Evolutionary conservation across 1,284 basidiomycete species (phyloP), one percentile per base, ranked within the genome.

Genomic region (Tranzscheliella williamsii): DNA sequence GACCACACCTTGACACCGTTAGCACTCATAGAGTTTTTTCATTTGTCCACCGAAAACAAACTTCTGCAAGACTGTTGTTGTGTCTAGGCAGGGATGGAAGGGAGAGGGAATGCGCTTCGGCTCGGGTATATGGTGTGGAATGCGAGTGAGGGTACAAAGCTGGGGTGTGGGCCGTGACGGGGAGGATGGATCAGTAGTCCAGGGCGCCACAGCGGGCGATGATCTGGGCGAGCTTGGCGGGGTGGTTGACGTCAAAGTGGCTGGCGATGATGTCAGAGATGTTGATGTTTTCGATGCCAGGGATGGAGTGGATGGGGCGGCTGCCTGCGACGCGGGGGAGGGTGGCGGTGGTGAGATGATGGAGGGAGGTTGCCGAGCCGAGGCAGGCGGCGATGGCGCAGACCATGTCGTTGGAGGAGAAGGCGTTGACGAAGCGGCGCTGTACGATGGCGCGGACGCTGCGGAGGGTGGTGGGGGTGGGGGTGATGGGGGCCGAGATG

Each of bases 371-470:
- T 4, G 63, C 67, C 4, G 50, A 55, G 24, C 70, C 70, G 22
- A 84, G 72, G 45, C 82, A 75, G 11, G 81, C 82, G 0, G 83
- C 81, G 15, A 81, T 78, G 0, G 81, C 81, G 21, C 84, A 78
- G 1, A 84, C 82, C 63, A 73, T 69, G 44, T 82, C 79, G 51
- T 84, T 83, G 67, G 58, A 57, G n/a, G 54, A 54, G 27, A 70
- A 79, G 5, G 68, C 82, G 51, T 83, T 83, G 24, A 83, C 81
- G 7, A 85, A 53, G 18, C 82, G 65, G 24, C 82, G 62, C 12
- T 79, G 74, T 3, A 81, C 81, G 21, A 82, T 81, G 8, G 69
- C 56, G 4, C 83, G 69, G 15, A 78, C 79, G 17, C 73, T 72
- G 2, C 68, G 61, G 81, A 83, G 83, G 50, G 81, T 80, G 16